Base-by-base conservation (phyloP, 225 moss, liverwort and hornwort species). In the Sphagnum tenellum region DNA sequence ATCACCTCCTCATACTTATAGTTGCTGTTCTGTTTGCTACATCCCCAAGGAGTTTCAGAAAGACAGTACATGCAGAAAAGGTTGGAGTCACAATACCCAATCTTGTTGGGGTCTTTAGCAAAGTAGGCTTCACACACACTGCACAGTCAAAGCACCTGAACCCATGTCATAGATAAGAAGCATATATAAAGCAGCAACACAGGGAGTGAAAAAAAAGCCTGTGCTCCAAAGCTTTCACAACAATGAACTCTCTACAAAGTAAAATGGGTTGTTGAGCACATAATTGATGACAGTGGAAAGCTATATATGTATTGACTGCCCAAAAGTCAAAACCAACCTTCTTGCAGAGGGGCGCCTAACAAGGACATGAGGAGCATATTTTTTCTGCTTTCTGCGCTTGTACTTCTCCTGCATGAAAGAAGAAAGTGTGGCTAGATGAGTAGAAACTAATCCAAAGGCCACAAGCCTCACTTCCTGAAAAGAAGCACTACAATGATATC, bases 91-190 rank as follows among this genome's bases (percentile, higher is more conserved):
- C 4, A 48, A 48, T 83, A 98, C 98, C 93, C 93, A 59, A 79
- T 93, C 74, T 90, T 98, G 52, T 90, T 87, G 46, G 98, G 98
- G 61, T 93, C 93, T 81, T 93, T 98, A 54, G 85, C 79, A 57
- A 93, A 98, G 73, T 98, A 98, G 14, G 93, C 93, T 80, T 98
- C 98, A 71, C 98, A 98, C 3, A 98, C 90, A 76, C 98, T 98
- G 89, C 74, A 62, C 52, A 29, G 29, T 29, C 29, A 29, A 29
- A 29, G 29, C 29, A 29, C 29, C 29, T 29, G 29, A 29, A 29
- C 29, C 29, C 29, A 29, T 29, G 29, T 29, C 29, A 29, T 1
- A 29, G 29, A 29, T 29, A 29, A 29, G 29, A 29, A 29, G 29
- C 29, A 29, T 29, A 29, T 29, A 29, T 29, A 29, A 29, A 29